Base-by-base conservation (phyloP, 371 early-diverging fungal species). In the Rhizopus delemar region DNA sequence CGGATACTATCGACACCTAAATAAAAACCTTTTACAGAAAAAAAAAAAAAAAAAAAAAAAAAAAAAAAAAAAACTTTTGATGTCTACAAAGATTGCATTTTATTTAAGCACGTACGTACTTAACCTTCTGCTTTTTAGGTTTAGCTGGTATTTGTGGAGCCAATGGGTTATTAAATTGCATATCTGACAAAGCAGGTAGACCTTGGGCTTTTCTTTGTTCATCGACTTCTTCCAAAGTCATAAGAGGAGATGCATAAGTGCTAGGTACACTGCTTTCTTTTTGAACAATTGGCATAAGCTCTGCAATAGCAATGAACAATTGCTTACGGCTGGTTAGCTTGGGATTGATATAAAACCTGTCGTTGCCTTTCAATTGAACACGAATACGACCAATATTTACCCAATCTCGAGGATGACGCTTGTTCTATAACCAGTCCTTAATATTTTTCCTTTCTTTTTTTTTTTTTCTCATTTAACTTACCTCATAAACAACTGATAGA, bases 351-450 rank as follows among this genome's bases (percentile, higher is more conserved):
- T 64, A 74, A 49, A 71, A 73, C 12, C 66, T 68, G n/a, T 59
- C 56, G 5, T 51, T 36, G 8, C 73, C 69, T 60, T 81, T 82
- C 41, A 84, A 60, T 63, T 82, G 73, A 28, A 48, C 83, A 31
- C 75, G 68, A 41, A 84, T 80, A 57, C 85, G 81, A 39, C 85
- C 85, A 33, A 80, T 80, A 59, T 82, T 84, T 3, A 77, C 80
- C 85, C 85, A 84, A 52, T 84, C 85, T 41, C 77, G 70, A 41
- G 85, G 83, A 66, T 84, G 85, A 12, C 75, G 64, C 60, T 84
- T 84, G 45, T 73, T 70, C 65, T 73, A 54, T 32, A 4, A 48
- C 4, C n/a, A 28, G 11, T 15, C 5, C 4, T 51, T 53, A 41
- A 3, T 56, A 29, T 35, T 22, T 22, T 28, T 3, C 45, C 22